Conservation (phyloP, 177 flowering plant species). For the Vitis hybrid region DNA sequence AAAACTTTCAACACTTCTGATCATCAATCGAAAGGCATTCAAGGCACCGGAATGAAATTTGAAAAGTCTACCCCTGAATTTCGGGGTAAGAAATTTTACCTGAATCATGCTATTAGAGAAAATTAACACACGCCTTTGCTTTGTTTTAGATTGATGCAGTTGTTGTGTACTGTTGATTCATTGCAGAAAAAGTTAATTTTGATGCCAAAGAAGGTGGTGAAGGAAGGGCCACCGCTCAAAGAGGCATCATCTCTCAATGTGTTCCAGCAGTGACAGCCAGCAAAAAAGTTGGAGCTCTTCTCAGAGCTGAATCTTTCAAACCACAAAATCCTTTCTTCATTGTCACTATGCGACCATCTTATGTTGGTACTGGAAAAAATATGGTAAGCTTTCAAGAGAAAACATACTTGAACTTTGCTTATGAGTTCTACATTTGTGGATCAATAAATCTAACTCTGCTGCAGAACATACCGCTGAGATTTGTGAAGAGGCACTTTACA, state of each 20-base stretch:
- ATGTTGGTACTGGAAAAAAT: not conserved
- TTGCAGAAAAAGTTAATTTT: not conserved
- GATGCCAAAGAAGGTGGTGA: too few species aligned
- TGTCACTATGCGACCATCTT: slow-evolving; percentile 9
- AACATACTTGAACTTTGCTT: too few species aligned
- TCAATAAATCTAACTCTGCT: not conserved
- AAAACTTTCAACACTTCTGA: too few species aligned
- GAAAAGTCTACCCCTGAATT: too few species aligned
- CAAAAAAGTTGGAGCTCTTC: slow-evolving; percentile 5
- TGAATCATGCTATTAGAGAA: too few species aligned
- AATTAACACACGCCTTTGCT: too few species aligned
- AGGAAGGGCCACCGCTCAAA: not conserved
- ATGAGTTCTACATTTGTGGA: too few species aligned
- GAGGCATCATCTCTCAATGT: too few species aligned
- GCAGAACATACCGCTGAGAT: slow-evolving; percentile 3
- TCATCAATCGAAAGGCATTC: too few species aligned
- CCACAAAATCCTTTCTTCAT: slow-evolving; percentile 10
- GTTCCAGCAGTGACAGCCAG: not conserved
- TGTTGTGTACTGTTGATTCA: not conserved
- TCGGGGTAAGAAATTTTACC: too few species aligned
- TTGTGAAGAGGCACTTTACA: slow-evolving; percentile 1
- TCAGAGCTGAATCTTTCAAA: slow-evolving; percentile 12
- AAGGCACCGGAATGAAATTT: too few species aligned
- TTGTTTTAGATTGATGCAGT: too few species aligned
- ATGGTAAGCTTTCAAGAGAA: not conserved